Evolutionary conservation across 768 basidiomycete genomes (phyloP).

Genomic region (Podaxis sp.): DNA sequence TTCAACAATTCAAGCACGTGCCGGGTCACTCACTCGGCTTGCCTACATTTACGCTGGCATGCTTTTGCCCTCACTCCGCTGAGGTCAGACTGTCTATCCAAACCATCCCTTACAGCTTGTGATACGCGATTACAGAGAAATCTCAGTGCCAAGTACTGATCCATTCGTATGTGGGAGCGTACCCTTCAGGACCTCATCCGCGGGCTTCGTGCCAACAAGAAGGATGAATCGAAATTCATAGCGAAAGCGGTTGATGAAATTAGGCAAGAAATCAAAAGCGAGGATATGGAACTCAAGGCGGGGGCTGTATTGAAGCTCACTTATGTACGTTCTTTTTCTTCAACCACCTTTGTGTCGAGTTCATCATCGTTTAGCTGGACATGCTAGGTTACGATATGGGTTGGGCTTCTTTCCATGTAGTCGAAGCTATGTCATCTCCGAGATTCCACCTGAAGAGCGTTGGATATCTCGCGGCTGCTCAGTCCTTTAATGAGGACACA

Average conservation of each 20-base stretch:
- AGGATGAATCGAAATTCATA: slow-evolving; percentile 90
- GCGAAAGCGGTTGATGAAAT: slow-evolving; percentile 94
- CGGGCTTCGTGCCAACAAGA: slow-evolving; percentile 93
- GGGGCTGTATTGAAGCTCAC: slow-evolving; percentile 93
- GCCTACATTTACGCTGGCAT: background rate
- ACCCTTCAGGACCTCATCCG: slow-evolving; percentile 94
- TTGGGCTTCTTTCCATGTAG: slow-evolving; percentile 95
- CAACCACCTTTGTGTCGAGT: slow-evolving; percentile 9
- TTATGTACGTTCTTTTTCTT: slow-evolving; percentile 65
- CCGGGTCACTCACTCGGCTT: background rate
- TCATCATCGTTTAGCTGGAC: slow-evolving; percentile 62
- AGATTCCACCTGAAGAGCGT: slow-evolving; percentile 91
- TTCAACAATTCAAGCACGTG: background rate
- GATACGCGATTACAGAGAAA: background rate
- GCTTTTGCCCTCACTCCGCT: background rate
- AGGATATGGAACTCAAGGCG: slow-evolving; percentile 97
- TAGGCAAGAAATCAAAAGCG: slow-evolving; percentile 82
- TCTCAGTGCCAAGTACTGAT: background rate
- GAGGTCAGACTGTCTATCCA: background rate
- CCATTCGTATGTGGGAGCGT: slow-evolving; percentile 82
- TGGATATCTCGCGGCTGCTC: slow-evolving; percentile 90
- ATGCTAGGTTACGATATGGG: slow-evolving; percentile 96
- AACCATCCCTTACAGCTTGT: background rate
- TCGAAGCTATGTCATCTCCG: slow-evolving; percentile 96
- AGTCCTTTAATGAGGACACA: slow-evolving; percentile 91